Evolutionary conservation across 805 yeast genomes (phyloP).

Genomic region (Spathaspora arborariae): DNA sequence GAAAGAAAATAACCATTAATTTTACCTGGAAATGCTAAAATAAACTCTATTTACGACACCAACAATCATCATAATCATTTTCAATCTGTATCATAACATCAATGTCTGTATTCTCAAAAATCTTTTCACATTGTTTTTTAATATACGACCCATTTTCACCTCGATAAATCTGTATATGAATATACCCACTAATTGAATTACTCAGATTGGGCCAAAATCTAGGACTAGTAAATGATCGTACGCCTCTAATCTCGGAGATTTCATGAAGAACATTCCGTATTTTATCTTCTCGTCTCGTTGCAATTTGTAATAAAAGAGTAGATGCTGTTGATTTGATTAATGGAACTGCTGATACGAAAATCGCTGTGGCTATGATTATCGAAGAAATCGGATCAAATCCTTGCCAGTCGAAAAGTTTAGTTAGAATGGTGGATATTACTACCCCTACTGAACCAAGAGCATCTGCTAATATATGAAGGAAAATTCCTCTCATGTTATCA

Average conservation of each 20-base stretch:
- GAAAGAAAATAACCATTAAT: no score
- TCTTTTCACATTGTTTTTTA: slow-evolving; percentile 54
- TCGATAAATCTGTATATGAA: slow-evolving; percentile 70
- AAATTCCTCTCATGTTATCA: slow-evolving; percentile 89
- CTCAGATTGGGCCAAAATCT: slow-evolving; percentile 73
- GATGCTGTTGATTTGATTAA: slow-evolving; percentile 76
- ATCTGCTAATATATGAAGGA: slow-evolving; percentile 90
- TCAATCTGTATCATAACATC: slow-evolving; percentile 68
- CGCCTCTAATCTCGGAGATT: slow-evolving; percentile 68
- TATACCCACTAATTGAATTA: slow-evolving; percentile 49
- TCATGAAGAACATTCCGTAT: slow-evolving; percentile 67
- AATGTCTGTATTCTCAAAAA: slow-evolving; percentile 48
- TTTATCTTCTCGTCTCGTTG: slow-evolving; percentile 53
- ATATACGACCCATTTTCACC: slow-evolving; percentile 65
- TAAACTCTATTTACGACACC: slow-evolving; percentile 49
- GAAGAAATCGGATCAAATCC: slow-evolving; percentile 94
- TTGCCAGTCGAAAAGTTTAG: slow-evolving; percentile 60
- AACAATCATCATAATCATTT: slow-evolving; percentile 57
- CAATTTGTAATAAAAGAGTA: slow-evolving; percentile 62
- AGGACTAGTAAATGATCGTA: slow-evolving; percentile 81
- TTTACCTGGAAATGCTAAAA: no score
- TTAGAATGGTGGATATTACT: slow-evolving; percentile 80
- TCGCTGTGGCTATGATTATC: slow-evolving; percentile 75
- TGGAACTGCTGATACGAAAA: slow-evolving; percentile 80
- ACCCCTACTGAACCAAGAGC: slow-evolving; percentile 97